Evolutionary conservation across 768 basidiomycete genomes (phyloP).

Genomic region (Suillus ampliporus): DNA sequence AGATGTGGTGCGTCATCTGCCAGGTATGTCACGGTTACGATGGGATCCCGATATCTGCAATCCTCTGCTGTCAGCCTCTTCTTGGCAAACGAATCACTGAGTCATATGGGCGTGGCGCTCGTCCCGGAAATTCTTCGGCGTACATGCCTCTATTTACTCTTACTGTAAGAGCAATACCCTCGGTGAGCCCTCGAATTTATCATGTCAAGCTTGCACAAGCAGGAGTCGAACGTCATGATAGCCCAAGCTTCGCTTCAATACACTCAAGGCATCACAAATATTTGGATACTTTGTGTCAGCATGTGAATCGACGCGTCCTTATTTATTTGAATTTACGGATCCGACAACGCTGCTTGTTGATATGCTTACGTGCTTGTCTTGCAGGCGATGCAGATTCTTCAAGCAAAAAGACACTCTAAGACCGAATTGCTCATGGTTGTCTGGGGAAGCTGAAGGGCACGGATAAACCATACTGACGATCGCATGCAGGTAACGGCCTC

Average conservation of each 20-base stretch:
- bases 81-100: neutral
- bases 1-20: slow-evolving; percentile 5
- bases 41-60: neutral
- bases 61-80: neutral
- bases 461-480: neutral
- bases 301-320: neutral
- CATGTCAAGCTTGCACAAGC: neutral
- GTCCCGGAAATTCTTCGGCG: neutral
- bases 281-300: neutral
- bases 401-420: neutral
- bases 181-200: neutral
- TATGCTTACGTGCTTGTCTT: neutral
- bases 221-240: neutral
- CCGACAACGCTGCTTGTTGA: neutral
- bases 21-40: slow-evolving; percentile 6
- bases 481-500: neutral
- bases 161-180: neutral
- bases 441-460: neutral
- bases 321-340: neutral
- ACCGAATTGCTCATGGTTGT: neutral
- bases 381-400: neutral
- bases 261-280: neutral
- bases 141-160: neutral
- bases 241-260: neutral
- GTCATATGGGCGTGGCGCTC: neutral